Evolutionary conservation across 1,284 basidiomycete species (phyloP), one percentile per base, ranked within the genome.

Genomic region (Papiliotrema fonsecae): DNA sequence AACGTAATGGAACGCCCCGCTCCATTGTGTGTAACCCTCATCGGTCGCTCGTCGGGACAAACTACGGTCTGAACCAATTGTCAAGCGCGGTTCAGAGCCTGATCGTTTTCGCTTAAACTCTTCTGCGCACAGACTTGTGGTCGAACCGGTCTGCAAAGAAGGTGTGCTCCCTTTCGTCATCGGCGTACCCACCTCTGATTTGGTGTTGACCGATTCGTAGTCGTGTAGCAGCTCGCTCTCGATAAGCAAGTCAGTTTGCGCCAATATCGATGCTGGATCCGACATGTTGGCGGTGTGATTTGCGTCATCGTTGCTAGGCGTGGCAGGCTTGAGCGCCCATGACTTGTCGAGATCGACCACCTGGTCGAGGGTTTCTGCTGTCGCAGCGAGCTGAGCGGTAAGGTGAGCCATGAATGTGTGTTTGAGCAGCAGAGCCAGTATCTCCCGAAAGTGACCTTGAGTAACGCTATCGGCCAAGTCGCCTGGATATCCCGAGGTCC

Each of bases 391-490:
- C 16, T 71, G 66, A 25, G 54, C 65, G 0, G 70, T 60, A 16
- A 72, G 51, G 42, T 73, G 69, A 1, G 65, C 67, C 41, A 75
- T 63, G 54, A 68, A 69, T 1, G 64, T 56, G 45, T 69, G 57
- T 44, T 60, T 52, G 22, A 65, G 55, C 26, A 69, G 62, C 25
- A 62, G 45, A 11, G 54, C 50, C 16, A 73, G 52, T 13, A 69
- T 58, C 5, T 58, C 53, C 30, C 56, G 57, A 48, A 71, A 67
- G 6, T 58, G 31, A 0, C 27, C 39, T 47, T 61, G 57, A 1
- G 64, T 64, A 6, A 47, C 49, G 0, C 40, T 34, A 27, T 57
- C 56, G 6, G 55, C 53, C 11, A 74, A 56, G 49, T 75, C 73
- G 21, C 69, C 70, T 0, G 72, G 71, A 52, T 73, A 70, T 16